phyloP scores from a whole-genome alignment of 208 protist species.

The Leishmania major region DNA sequence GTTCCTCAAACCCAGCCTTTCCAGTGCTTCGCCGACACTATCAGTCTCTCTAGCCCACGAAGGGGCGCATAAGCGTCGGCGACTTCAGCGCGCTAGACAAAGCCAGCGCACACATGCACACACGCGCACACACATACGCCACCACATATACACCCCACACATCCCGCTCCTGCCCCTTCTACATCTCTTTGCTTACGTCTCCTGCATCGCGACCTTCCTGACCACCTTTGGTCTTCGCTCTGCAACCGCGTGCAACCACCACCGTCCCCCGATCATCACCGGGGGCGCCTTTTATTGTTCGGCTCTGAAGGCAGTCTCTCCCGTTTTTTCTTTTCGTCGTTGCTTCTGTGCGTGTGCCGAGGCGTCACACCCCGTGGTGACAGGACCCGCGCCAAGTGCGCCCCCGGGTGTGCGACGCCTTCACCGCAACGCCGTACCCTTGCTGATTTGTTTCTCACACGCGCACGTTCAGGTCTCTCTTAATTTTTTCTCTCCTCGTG shows the following conservation, averaged over 20 bases:
- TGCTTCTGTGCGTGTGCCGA: not conserved
- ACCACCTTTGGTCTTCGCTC: not conserved
- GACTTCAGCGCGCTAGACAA: not conserved
- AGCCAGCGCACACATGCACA: not conserved
- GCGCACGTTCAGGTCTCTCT: not conserved
- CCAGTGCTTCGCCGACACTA: not conserved
- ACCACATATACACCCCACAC: not conserved
- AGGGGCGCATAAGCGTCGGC: not conserved
- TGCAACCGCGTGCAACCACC: not conserved
- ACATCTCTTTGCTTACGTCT: not conserved
- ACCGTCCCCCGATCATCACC: not conserved
- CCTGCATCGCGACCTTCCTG: not conserved
- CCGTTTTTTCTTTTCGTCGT: not conserved
- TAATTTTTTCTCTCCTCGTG: not conserved
- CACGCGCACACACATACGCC: not conserved
- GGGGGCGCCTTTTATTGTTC: not conserved
- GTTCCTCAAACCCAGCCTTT: not conserved
- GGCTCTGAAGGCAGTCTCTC: too few relatives aligned
- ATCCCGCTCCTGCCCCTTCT: not conserved
- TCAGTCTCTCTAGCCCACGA: constrained; percentile 2
- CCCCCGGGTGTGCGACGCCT: not conserved
- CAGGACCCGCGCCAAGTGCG: too few relatives aligned
- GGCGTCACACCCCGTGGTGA: too few relatives aligned
- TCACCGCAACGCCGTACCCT: not conserved
- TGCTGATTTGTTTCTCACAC: not conserved